Evolutionary conservation across 768 basidiomycete genomes (phyloP), one percentile per base, ranked within the genome.

Genomic region (Tulasnella sp.): DNA sequence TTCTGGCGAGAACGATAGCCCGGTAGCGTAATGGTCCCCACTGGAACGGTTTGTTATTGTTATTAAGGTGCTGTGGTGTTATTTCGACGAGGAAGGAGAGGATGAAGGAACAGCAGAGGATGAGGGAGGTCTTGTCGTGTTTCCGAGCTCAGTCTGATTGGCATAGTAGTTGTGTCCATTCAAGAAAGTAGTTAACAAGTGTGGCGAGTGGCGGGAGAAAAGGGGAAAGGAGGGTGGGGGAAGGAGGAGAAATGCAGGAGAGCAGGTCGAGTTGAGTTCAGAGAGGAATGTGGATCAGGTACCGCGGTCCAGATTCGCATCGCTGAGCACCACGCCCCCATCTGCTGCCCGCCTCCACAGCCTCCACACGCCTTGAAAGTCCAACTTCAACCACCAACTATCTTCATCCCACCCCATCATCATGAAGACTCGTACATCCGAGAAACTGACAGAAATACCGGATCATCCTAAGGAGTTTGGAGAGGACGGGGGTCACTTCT

Each of bases 11-110:
- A 60, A 46, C 12, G 77, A 46, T 1, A 9, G 58, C 34, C 24
- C 64, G 31, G 31, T 28, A 37, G 24, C 31, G 34, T 34, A 1
- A 12, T 58, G 34, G 18, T 24, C 28, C 22, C 18, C 50, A 48
- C n/a, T 20, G 37, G 40, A 3, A 12, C 12, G 12, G n/a, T 31
- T 18, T 22, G 44, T 11, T 75, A 12, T n/a, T 3, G 74, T 75
- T 42, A 20, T 42, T 24, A 41, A 34, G 46, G 18, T 7, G 24
- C 74, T 44, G 37, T 4, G 37, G 22, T 60, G 77, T 20, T 72
- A 72, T 37, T 78, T 78, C 77, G 58, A 72, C 37, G 77, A 72
- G 37, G 80, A 37, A 8, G 41, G 41, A 46, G 20, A 37, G 37
- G 37, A 37, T 37, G 37, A 37, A 37, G 37, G 37, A 37, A 37